Conservation (phyloP, 257 asterid genomes). For the Parsonsia alboflavescens region DNA sequence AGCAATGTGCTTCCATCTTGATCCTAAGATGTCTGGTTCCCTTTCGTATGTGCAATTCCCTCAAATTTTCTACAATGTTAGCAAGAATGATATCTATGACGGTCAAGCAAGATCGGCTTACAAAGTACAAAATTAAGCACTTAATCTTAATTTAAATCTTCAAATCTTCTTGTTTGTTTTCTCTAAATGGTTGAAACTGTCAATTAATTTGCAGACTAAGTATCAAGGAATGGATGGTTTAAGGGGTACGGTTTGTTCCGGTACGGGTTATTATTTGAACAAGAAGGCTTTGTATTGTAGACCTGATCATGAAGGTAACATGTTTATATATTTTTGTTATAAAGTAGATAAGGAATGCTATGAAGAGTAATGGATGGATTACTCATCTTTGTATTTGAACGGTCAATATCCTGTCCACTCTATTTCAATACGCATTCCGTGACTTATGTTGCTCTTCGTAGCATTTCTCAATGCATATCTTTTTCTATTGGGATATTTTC, state of each 20-base stretch:
- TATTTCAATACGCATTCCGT: no score
- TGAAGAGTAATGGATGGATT: no score
- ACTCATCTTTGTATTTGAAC: no score
- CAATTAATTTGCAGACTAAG: conserved; percentile 54
- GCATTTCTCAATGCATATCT: background rate
- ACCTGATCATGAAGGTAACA: conserved; percentile 46
- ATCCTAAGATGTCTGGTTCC: conserved; percentile 30
- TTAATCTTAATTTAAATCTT: background rate
- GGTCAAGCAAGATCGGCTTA: conserved; percentile 79
- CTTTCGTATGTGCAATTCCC: conserved; percentile 65
- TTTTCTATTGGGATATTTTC: no score
- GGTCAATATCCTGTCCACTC: no score
- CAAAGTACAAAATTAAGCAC: conserved; percentile 30
- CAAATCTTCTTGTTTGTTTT: background rate
- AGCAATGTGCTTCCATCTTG: conserved; percentile 57
- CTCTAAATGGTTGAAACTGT: background rate
- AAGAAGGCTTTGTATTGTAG: conserved; percentile 53
- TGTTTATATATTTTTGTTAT: no score
- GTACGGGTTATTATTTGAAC: conserved; percentile 67
- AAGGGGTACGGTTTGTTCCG: conserved; percentile 60
- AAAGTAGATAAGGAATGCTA: no score
- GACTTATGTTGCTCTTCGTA: no score
- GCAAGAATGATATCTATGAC: conserved; percentile 69
- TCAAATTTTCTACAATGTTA: conserved; percentile 70
- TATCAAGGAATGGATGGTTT: conserved; percentile 89